phyloP scores from a whole-genome alignment of 1,139 yeast species.

The Tardiomyces blankii region DNA sequence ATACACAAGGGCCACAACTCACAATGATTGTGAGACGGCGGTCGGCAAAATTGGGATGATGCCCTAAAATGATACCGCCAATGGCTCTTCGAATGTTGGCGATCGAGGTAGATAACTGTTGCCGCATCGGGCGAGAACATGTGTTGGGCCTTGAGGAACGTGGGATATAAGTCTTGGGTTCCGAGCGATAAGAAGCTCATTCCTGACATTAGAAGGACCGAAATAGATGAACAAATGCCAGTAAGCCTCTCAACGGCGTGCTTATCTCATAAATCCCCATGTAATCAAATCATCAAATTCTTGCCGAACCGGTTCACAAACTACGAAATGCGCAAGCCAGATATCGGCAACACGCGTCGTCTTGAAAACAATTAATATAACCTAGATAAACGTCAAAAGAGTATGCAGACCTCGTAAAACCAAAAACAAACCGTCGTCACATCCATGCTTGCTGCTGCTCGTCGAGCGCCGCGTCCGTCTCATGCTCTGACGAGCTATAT shows the following conservation, averaged over 20 bases:
- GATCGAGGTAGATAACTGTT: conserved; percentile 53
- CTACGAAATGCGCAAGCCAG: too few relatives aligned
- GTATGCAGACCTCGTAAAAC: conserved; percentile 1
- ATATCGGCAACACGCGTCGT: too few relatives aligned
- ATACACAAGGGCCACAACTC: conserved; percentile 50
- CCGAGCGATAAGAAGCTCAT: conserved; percentile 60
- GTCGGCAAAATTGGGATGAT: conserved; percentile 44
- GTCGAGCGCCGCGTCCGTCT: conserved; percentile 7
- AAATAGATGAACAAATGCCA: conserved; percentile 34
- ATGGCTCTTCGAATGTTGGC: conserved; percentile 57
- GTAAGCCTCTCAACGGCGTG: too few relatives aligned
- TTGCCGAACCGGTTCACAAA: too few relatives aligned
- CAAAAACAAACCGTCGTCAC: too few relatives aligned
- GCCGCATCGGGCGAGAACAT: conserved; percentile 37
- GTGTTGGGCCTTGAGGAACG: conserved; percentile 43
- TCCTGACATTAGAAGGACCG: conserved; percentile 45
- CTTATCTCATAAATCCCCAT: too few relatives aligned
- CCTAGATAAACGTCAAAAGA: conserved; percentile 2
- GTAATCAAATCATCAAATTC: too few relatives aligned
- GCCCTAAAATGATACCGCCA: conserved; percentile 55
- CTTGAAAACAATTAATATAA: conserved; percentile 5
- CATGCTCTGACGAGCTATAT: conserved; percentile 13
- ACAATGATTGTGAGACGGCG: conserved; percentile 44
- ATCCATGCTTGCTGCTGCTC: too few relatives aligned
- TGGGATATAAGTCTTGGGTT: conserved; percentile 60